These are phyloP conservation scores for Thamnidium elegans DNA, from an alignment of 192 early-diverging fungal species.

Conservation along the genomic window DNA sequence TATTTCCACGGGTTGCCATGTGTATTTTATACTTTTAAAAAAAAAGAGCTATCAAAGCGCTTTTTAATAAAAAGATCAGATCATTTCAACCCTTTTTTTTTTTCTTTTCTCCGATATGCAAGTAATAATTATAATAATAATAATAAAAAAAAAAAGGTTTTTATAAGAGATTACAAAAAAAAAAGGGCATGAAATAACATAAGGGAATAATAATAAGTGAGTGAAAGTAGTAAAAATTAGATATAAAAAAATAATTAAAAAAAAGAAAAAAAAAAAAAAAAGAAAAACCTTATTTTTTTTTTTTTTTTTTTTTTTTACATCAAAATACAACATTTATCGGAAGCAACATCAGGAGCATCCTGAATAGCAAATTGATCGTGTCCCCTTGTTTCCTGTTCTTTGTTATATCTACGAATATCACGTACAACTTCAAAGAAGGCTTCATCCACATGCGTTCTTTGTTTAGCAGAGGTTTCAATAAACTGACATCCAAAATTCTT, in stretches of 20 bases:
- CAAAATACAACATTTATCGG: constrained; percentile 30
- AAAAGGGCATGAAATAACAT: neutral
- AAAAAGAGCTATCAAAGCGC: too few relatives aligned
- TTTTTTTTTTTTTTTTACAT: too few relatives aligned
- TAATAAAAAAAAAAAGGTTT: too few relatives aligned
- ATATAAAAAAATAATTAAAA: neutral
- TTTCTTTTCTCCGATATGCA: too few relatives aligned
- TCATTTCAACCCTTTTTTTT: too few relatives aligned
- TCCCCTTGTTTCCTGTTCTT: constrained; percentile 50
- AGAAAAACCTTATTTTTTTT: neutral
- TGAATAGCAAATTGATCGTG: constrained; percentile 27
- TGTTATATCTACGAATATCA: constrained; percentile 78
- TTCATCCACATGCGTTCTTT: constrained; percentile 88
- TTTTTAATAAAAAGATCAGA: too few relatives aligned
- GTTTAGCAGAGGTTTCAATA: constrained; percentile 87
- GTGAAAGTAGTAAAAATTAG: neutral
- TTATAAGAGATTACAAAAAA: too few relatives aligned
- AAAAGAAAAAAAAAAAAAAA: neutral
- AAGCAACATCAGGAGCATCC: constrained; percentile 24
- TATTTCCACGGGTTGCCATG: too few relatives aligned
- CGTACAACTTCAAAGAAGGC: constrained; percentile 84
- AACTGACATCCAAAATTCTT: constrained; percentile 72
- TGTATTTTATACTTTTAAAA: too few relatives aligned
- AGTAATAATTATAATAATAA: too few relatives aligned
- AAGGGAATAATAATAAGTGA: neutral